Base-by-base conservation (phyloP, 2,329 filamentous ascomycete genomes). In the Pseudogymnoascus sp. region DNA sequence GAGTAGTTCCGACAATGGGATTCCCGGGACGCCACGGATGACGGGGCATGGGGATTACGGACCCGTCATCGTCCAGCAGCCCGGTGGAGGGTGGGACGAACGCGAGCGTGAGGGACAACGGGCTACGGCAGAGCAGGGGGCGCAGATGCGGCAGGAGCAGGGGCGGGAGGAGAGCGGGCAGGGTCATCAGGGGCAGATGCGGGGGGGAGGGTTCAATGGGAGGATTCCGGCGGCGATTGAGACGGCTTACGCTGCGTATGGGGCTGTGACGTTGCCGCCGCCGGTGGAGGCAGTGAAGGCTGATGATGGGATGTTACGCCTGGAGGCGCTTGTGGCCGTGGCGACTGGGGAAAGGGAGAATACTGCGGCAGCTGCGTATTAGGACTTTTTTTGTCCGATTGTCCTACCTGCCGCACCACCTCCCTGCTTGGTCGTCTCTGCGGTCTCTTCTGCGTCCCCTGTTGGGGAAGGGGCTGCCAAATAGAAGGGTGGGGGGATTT, bases 241-340 rank as follows among this genome's bases (percentile, higher is more conserved):
- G 17, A 17, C 21, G 17, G 50, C 50, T 8, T 59, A 35, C 10
- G 15, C 50, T 10, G 19, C 26, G 31, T 59, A 28, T 13, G 26
- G 31, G 50, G n/a, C 15, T 31, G 50, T 59, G 26, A 28, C 50
- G 21, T 5, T 42, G 17, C 38, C 38, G 17, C 38, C 38, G 17
- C 38, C 38, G 1, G 38, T 11, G 38, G 38, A 42, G 11, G 17
- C 17, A 4, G 38, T 42, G 9, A 42, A 42, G 64, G 68, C 75
- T 4, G 72, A 74, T 31, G 76, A 77, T 42, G 80, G 83, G 44
- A 81, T 86, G 80, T 76, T 79, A 60, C 77, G 83, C 40, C 74
- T 88, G 4, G 82, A 87, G 65, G 83, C 85, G 23, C 78, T 88
- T 8, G 85, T 87, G n/a, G 84, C 85, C 4, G 84, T 87, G 44